These are phyloP conservation scores for Tympanopsis confertula DNA, from an alignment of 2,329 filamentous ascomycete species.

Conservation along the genomic window DNA sequence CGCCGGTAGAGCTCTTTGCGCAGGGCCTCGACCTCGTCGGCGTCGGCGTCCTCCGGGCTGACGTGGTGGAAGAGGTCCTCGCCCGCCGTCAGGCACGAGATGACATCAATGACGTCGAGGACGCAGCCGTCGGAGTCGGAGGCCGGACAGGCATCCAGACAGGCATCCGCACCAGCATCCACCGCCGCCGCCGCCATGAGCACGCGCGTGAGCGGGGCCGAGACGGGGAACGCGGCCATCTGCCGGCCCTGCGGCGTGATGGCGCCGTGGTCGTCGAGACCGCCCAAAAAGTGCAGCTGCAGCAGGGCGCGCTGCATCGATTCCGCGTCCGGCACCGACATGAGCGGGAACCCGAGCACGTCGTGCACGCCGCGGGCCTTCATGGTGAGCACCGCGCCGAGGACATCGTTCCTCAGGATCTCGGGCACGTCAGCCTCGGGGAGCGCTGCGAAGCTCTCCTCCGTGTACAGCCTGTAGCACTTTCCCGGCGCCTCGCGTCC, in stretches of 20 bases:
- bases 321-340: constrained; percentile 69
- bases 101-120: constrained; percentile 75
- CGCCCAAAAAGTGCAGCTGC: constrained; percentile 68
- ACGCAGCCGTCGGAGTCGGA: constrained; percentile 55
- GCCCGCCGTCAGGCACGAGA: constrained; percentile 49
- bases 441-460: constrained; percentile 59
- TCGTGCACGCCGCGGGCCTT: constrained; percentile 81
- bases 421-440: constrained; percentile 72
- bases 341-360: constrained; percentile 70
- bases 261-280: constrained; percentile 57
- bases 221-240: constrained; percentile 74
- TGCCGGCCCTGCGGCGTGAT: constrained; percentile 66
- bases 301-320: constrained; percentile 72
- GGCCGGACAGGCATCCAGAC: no score
- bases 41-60: constrained; percentile 38
- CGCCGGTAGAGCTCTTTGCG: constrained; percentile 47
- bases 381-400: constrained; percentile 80
- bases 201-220: constrained; percentile 70
- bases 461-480: constrained; percentile 81
- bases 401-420: constrained; percentile 79
- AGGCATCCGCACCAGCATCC: no score
- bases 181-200: constrained; percentile 67
- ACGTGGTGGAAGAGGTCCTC: constrained; percentile 52
- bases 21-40: constrained; percentile 37
- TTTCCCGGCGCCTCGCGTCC: constrained; percentile 85